phyloP scores from a whole-genome alignment of 306 rosid species.

The Albizia julibrissin region DNA sequence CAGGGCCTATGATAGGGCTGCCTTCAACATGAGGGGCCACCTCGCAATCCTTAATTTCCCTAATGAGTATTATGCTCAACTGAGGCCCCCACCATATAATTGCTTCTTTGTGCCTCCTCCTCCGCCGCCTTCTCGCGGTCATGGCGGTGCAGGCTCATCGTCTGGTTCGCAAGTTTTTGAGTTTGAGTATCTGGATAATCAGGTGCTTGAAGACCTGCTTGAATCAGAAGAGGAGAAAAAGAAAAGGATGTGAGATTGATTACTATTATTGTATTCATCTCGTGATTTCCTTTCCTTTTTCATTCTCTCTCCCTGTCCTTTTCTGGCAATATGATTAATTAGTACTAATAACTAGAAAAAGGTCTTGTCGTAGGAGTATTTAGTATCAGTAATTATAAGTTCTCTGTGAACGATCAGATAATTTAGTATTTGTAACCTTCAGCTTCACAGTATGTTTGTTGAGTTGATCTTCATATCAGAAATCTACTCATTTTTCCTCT shows the following conservation, averaged over 20 bases:
- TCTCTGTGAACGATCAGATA: neutral
- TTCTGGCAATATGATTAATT: neutral
- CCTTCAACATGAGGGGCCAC: slow-evolving; percentile 73
- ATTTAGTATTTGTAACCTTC: neutral
- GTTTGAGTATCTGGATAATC: slow-evolving; percentile 70
- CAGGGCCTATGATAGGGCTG: slow-evolving; percentile 81
- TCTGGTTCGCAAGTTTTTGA: slow-evolving; percentile 52
- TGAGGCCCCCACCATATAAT: slow-evolving; percentile 64
- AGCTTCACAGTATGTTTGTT: neutral
- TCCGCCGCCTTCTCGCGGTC: slow-evolving; percentile 15
- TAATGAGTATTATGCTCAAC: slow-evolving; percentile 64
- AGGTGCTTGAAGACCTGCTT: slow-evolving; percentile 80
- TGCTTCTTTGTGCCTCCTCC: slow-evolving; percentile 46
- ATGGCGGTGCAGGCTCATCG: slow-evolving; percentile 36
- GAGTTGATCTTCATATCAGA: neutral
- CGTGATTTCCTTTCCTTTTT: neutral
- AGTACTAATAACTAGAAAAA: neutral
- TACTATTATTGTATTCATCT: neutral
- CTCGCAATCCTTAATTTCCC: slow-evolving; percentile 82
- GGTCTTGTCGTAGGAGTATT: neutral
- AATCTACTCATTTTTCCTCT: neutral
- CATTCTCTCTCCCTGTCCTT: neutral
- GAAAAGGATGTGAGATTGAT: slow-evolving; percentile 32
- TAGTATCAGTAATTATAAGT: neutral
- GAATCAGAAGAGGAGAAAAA: slow-evolving; percentile 51